Evolutionary conservation across 164 flowering plant species (phyloP), one percentile per base, ranked within the genome.

Genomic region (Liquidambar formosana): DNA sequence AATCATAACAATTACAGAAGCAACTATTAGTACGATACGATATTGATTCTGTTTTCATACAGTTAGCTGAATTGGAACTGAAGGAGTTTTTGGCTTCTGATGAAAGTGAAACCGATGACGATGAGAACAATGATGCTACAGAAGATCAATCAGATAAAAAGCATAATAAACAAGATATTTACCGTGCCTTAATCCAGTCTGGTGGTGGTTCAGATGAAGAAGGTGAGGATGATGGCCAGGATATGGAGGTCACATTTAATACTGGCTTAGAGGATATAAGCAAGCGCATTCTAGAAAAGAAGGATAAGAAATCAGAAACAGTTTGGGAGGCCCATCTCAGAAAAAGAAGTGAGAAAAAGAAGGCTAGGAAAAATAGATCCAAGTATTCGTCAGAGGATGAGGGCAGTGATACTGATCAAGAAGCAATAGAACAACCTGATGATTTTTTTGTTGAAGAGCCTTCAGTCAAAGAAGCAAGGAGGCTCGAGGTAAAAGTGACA

Each of bases 231-330:
- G 78, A 72, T 46, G 81, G 71, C 64, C 86, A 81, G 78, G 97
- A 95, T 73, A 93, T 95, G 99, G 99, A 93, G 76, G 91, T 93
- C 45, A 93, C 98, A 68, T 95, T 93, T 76, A 90, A 88, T 77
- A 76, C 95, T 66, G 96, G 90, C 21, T 82, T 93, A 66, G 99
- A 95, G 75, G 89, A 89, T 79, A 26, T 93, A 72, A 91, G 98
- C 81, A 95, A 88, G 77, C 90, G 83, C 28, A 77, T 90, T 67
- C 73, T 89, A 33, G 95, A 93, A 75, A 93, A 82, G 90, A 92
- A 84, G 77, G 89, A 88, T 71, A 86, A 80, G 71, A 68, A 83
- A 63, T 80, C 92, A 19, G 96, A 90, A 76, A 84, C 95, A 8
- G 90, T 93, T 16, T 93, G 97, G 97, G 98, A 93, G 68, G 86